These are phyloP conservation scores for Letharia lupina DNA, from an alignment of 495 filamentous ascomycete genomes.

Conservation along the genomic window DNA sequence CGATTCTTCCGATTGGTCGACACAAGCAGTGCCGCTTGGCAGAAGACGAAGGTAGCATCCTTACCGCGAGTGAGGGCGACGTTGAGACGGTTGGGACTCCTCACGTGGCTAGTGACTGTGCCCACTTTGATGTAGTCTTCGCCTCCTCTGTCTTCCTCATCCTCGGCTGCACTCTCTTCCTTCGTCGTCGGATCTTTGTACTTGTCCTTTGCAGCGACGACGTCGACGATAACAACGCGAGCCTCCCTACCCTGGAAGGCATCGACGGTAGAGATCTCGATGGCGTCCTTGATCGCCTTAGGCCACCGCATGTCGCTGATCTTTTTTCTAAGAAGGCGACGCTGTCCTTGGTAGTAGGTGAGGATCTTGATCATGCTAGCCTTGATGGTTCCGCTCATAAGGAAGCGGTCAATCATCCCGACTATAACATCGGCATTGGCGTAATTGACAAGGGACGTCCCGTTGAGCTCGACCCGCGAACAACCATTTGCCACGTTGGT, in stretches of 20 bases:
- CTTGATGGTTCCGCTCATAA: background rate
- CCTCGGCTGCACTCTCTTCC: background rate
- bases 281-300: too few species aligned
- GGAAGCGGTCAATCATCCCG: background rate
- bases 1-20: background rate
- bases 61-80: background rate
- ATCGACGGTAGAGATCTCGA: background rate
- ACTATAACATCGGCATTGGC: background rate
- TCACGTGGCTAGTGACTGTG: background rate
- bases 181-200: too few species aligned
- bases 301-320: background rate
- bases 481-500: background rate
- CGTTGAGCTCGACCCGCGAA: slow-evolving; percentile 1
- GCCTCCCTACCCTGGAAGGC: background rate
- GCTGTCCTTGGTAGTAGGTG: background rate
- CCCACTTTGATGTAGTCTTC: background rate
- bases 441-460: background rate
- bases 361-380: background rate
- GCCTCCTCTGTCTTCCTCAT: background rate
- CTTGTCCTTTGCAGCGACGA: background rate
- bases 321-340: background rate
- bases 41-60: background rate
- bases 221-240: background rate
- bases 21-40: background rate
- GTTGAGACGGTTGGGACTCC: background rate